These are phyloP conservation scores for Leptographium wingfieldii DNA, from an alignment of 2,329 filamentous ascomycete genomes.

Conservation along the genomic window DNA sequence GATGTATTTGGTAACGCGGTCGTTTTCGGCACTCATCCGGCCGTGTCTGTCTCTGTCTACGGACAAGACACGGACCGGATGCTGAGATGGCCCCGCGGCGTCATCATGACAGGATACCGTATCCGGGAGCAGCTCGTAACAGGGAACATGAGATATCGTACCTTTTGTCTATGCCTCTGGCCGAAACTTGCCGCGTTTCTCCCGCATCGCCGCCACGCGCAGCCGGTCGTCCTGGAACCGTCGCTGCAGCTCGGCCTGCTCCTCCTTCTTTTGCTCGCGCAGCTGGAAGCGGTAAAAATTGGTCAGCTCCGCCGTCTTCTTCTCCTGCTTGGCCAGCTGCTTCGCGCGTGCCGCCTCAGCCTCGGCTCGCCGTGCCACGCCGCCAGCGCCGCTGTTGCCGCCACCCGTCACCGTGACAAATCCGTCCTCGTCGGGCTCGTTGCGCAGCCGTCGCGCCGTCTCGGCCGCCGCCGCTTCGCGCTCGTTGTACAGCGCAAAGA, in stretches of 20 bases:
- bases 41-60: background rate
- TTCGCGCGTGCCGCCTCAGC: conserved; percentile 45
- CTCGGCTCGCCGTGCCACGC: conserved; percentile 63
- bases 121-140: too few relatives aligned
- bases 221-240: conserved; percentile 66
- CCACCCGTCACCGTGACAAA: conserved; percentile 86
- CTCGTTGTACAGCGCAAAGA: conserved; percentile 70
- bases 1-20: conserved; percentile 24
- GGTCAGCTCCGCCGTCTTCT: conserved; percentile 46
- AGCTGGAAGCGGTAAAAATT: conserved; percentile 81
- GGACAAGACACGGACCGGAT: conserved; percentile 9
- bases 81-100: conserved; percentile 27
- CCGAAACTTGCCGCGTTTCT: conserved; percentile 49
- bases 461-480: conserved; percentile 53
- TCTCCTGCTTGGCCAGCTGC: conserved; percentile 50
- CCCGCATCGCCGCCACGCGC: conserved; percentile 59
- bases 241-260: conserved; percentile 54
- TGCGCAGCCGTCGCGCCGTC: conserved; percentile 52
- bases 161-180: conserved; percentile 25
- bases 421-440: conserved; percentile 84
- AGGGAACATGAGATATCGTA: too few relatives aligned
- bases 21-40: conserved; percentile 31
- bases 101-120: conserved; percentile 18
- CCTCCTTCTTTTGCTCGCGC: conserved; percentile 65
- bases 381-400: conserved; percentile 55